phyloP scores from a whole-genome alignment of 2,329 filamentous ascomycete species.

The Cercospora canescens region DNA sequence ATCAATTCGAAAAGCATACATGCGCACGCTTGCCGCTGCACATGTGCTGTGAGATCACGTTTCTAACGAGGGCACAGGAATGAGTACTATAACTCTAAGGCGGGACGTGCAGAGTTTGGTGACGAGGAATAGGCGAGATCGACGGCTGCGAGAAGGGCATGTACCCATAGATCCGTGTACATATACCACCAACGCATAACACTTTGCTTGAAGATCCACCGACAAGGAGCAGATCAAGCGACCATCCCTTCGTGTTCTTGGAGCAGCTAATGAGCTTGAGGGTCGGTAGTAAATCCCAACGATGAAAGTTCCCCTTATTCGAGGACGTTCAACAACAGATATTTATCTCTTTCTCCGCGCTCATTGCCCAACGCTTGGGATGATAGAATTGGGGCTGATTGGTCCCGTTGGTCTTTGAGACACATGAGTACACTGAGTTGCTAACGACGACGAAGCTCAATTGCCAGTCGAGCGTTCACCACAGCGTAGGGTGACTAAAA shows the following conservation, averaged over 20 bases:
- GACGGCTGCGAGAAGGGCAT: background rate
- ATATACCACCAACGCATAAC: background rate
- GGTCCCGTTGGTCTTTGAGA: background rate
- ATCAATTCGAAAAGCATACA: background rate
- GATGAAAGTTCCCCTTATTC: background rate
- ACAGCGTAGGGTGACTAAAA: background rate
- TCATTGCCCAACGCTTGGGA: too few species aligned
- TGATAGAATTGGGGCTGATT: too few species aligned
- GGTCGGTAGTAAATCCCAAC: background rate
- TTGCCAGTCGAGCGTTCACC: background rate
- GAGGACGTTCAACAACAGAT: background rate
- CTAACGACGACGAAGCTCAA: too few species aligned
- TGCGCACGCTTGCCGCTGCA: background rate
- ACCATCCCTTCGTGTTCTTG: background rate
- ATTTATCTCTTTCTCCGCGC: too few species aligned
- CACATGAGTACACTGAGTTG: too few species aligned
- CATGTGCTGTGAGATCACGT: background rate
- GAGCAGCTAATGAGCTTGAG: background rate
- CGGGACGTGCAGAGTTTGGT: slow-evolving; percentile 59
- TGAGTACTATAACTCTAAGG: slow-evolving; percentile 79
- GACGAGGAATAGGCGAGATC: slow-evolving; percentile 41
- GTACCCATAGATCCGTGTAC: slow-evolving; percentile 7
- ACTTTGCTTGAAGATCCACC: background rate
- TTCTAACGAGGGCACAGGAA: slow-evolving; percentile 55
- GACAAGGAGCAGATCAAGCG: background rate